These are phyloP conservation scores for Pleurotus citrinopileatus DNA, from an alignment of 768 basidiomycete species.

Conservation along the genomic window DNA sequence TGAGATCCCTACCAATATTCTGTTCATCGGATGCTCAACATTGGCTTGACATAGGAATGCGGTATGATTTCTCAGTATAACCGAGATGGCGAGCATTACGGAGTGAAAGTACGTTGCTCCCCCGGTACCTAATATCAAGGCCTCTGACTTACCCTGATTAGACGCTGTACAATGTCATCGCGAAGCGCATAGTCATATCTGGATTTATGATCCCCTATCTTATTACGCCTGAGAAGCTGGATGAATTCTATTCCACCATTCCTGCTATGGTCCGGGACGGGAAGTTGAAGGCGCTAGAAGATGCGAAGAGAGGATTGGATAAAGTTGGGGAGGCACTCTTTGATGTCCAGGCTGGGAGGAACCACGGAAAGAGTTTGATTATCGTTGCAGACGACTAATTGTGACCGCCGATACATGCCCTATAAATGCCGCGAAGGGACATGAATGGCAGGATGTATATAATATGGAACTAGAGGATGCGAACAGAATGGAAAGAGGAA, in stretches of 20 bases:
- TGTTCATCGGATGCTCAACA: background rate
- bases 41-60: background rate
- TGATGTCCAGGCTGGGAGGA: slow-evolving; percentile 28
- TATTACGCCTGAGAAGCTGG: slow-evolving; percentile 18
- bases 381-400: slow-evolving; percentile 8
- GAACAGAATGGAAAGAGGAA: no score
- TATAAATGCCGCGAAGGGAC: no score
- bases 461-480: no score
- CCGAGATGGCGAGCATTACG: slow-evolving; percentile 5
- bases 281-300: slow-evolving; percentile 28
- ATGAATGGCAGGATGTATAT: no score
- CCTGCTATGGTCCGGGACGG: slow-evolving; percentile 27
- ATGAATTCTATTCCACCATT: slow-evolving; percentile 26
- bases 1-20: no score
- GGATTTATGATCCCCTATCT: slow-evolving; percentile 34
- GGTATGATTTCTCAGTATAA: slow-evolving; percentile 13
- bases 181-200: slow-evolving; percentile 38
- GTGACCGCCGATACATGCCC: no score
- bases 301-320: slow-evolving; percentile 28
- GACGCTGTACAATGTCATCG: slow-evolving; percentile 36
- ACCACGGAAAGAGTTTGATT: slow-evolving; percentile 20
- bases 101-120: slow-evolving; percentile 2
- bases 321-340: slow-evolving; percentile 25
- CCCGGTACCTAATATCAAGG: background rate
- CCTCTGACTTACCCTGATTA: slow-evolving; percentile 12